Base-by-base conservation (phyloP, 768 basidiomycete genomes). In the Exidia glandulosa region DNA sequence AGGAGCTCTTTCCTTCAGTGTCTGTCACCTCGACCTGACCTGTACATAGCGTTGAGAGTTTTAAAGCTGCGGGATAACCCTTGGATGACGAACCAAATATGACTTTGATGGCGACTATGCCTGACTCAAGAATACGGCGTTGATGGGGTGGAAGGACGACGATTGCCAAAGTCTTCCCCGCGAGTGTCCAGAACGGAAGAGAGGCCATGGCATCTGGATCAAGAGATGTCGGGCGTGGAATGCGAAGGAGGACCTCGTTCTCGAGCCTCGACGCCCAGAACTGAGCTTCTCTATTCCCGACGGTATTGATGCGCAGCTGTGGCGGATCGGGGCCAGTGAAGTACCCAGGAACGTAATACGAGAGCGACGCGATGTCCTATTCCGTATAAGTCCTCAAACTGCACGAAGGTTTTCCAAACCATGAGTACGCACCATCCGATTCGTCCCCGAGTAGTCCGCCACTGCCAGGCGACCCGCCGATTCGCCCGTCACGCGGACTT, bases 301-400 rank as follows among this genome's bases (percentile, higher is more conserved):
- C 12, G 14, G 27, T 57, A 32, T 57, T 62, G 37, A 64, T 62
- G 23, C 58, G 60, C 36, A 65, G 41, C n/a, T 54, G 54, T 27
- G 69, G 63, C n/a, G 65, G 65, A 60, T 66, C 64, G 14, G 67
- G 69, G 10, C 60, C 61, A 33, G 60, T 63, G 63, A 60, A 61
- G 60, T 70, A 70, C n/a, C 65, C 67, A 9, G 69, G 69, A n/a
- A 70, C 68, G 23, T 61, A 70, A 57, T 70, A 70, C 1, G 69
- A 70, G 57, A 69, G 66, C 5, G 69, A 63, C 4, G 64, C 69
- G 31, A 68, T 58, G 58, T 69, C 69, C 69, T 70, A 31, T 1
- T n/a, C 12, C 10, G 19, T 31, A 32, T 31, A 29, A 31, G 19
- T 10, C 12, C 32, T 36, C 32, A 55, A n/a, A n/a, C 6, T 23